Evolutionary conservation across 371 early-diverging fungal species (phyloP).

Genomic region (Parasitella parasitica): DNA sequence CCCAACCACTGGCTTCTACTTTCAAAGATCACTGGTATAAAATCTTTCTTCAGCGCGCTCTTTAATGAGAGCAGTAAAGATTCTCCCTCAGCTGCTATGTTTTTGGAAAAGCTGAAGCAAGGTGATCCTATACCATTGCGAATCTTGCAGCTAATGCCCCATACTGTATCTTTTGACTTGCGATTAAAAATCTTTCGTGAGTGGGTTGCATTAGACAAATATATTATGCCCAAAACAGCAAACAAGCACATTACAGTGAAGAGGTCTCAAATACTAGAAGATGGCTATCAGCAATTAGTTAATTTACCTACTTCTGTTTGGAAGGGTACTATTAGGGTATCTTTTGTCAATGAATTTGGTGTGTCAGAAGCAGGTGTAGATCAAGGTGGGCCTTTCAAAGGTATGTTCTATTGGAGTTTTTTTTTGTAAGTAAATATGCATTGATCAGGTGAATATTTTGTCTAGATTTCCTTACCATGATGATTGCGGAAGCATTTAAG

Average conservation of each 20-base stretch:
- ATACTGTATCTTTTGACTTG: constrained; percentile 80
- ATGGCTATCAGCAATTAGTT: constrained; percentile 69
- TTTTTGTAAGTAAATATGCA: not conserved
- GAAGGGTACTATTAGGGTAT: constrained; percentile 76
- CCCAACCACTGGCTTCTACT: constrained; percentile 73
- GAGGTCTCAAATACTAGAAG: constrained; percentile 75
- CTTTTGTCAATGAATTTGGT: constrained; percentile 76
- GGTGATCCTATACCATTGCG: constrained; percentile 61
- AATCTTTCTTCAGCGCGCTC: constrained; percentile 19
- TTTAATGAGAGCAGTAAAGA: not conserved
- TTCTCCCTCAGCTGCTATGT: constrained; percentile 14
- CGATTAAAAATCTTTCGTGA: constrained; percentile 82
- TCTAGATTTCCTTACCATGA: constrained; percentile 84
- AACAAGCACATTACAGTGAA: constrained; percentile 59
- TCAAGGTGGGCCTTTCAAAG: constrained; percentile 92
- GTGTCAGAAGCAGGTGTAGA: constrained; percentile 88
- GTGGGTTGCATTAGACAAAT: constrained; percentile 62
- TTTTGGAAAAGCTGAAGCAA: constrained; percentile 38
- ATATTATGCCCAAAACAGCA: not conserved
- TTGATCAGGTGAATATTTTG: constrained; percentile 16
- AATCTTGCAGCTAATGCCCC: constrained; percentile 78
- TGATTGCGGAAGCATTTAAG: constrained; percentile 79
- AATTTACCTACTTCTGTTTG: constrained; percentile 55
- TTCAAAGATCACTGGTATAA: constrained; percentile 13
- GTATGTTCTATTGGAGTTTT: constrained; percentile 20